These are phyloP conservation scores for Tolypocladium ovalisporum DNA, from an alignment of 2,329 filamentous ascomycete species.

Conservation along the genomic window DNA sequence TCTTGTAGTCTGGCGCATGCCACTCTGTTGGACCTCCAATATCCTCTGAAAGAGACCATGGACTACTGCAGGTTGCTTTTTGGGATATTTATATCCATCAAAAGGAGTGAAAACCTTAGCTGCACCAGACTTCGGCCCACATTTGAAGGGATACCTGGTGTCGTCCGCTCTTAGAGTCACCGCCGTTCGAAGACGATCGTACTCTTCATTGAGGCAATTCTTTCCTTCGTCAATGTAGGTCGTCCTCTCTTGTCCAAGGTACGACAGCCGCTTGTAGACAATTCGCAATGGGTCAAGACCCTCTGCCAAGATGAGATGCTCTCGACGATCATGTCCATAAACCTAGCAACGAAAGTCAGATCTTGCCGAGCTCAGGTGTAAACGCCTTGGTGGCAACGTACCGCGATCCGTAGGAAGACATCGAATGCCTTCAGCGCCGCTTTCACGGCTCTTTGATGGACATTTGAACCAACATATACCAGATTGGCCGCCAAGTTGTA, in stretches of 20 bases:
- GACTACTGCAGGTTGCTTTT: constrained; percentile 3
- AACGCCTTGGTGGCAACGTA: not conserved
- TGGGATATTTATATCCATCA: constrained; percentile 6
- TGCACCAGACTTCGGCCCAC: not conserved
- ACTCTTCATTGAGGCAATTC: constrained; percentile 4
- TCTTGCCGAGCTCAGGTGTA: constrained; percentile 2
- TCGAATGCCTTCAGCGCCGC: constrained; percentile 10
- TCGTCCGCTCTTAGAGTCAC: constrained; percentile 9
- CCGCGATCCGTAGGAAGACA: constrained; percentile 6
- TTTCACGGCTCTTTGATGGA: constrained; percentile 3
- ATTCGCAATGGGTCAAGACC: constrained; percentile 3
- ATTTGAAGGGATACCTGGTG: constrained; percentile 4
- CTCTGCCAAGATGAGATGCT: constrained; percentile 14
- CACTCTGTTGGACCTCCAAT: not conserved
- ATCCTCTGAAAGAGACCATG: not conserved
- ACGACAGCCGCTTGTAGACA: constrained; percentile 15
- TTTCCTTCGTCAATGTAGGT: constrained; percentile 13
- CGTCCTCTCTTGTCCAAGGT: constrained; percentile 12
- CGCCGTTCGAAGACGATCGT: constrained; percentile 7
- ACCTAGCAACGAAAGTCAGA: constrained; percentile 6
- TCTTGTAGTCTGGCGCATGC: not conserved
- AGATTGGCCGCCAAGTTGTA: constrained; percentile 14
- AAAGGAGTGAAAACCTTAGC: constrained; percentile 7
- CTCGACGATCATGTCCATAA: not conserved
- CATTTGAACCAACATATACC: constrained; percentile 16